Evolutionary conservation across 2,329 filamentous ascomycete genomes (phyloP), one percentile per base, ranked within the genome.

Genomic region (Onygena corvina): DNA sequence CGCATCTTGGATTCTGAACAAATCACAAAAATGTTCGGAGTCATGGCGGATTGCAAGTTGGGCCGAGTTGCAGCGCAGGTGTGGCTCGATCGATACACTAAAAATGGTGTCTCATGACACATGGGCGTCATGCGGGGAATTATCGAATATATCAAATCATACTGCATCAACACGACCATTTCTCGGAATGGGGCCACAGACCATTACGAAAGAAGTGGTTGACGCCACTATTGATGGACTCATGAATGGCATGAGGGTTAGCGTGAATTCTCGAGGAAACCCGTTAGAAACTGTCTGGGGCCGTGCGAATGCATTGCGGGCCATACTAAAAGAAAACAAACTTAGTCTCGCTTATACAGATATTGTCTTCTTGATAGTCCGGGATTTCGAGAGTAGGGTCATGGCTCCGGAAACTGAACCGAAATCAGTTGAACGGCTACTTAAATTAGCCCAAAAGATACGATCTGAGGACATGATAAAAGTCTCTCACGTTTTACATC

Each of bases 171-270:
- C 47, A n/a, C 51, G 52, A 12, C 49, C 63, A 2, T 68, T 70
- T 52, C 59, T 64, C 25, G 67, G 69, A n/a, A 63, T 71, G 29
- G 68, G 65, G 2, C 52, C 54, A 35, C 62, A 67, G 46, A 79
- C 74, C 0, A 71, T 82, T 56, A 80, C 76, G 57, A 67, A 68
- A 35, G 79, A 82, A 60, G 70, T 81, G 8, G 69, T 80, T 21
- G 65, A 71, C 47, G 73, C 75, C 4, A 69, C 79, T 34, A 63
- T 78, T 25, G 74, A 78, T 56, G 73, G 71, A 12, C 59, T 79
- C 11, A 58, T 73, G 34, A 75, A 71, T 52, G 57, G 60, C 9
- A 59, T 72, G 35, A 68, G 67, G 48, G 56, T 70, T 18, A 71
- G 71, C 38, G 27, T 67, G 56, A 53, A 58, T 53, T 48, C 62